Evolutionary conservation across 1,139 yeast genomes (phyloP).

Genomic region (Arxiozyma slooffiae): DNA sequence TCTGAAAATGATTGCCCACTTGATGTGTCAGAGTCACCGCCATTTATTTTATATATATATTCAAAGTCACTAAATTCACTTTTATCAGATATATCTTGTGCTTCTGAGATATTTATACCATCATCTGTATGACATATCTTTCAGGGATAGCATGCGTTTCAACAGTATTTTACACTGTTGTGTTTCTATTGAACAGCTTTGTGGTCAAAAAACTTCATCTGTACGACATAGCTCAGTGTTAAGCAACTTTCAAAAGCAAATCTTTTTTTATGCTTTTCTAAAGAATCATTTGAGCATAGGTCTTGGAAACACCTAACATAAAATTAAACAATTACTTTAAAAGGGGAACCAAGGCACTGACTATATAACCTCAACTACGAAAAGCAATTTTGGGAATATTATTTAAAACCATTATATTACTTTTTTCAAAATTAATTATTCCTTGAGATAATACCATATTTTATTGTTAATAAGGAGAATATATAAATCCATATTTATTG

Average conservation of each 20-base stretch:
- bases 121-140: slow-evolving; percentile 43
- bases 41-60: slow-evolving; percentile 11
- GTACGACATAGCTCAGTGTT: not conserved
- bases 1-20: slow-evolving; percentile 13
- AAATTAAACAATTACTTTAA: slow-evolving; percentile 14
- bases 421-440: slow-evolving; percentile 16
- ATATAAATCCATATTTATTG: slow-evolving; percentile 20
- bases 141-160: slow-evolving; percentile 71
- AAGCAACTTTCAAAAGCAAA: slow-evolving; percentile 10
- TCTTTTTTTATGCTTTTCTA: slow-evolving; percentile 20
- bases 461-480: slow-evolving; percentile 14
- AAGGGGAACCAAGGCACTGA: slow-evolving; percentile 13
- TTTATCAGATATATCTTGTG: slow-evolving; percentile 21
- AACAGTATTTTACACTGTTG: slow-evolving; percentile 43
- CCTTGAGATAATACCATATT: slow-evolving; percentile 13
- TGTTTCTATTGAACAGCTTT: slow-evolving; percentile 12
- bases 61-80: slow-evolving; percentile 16
- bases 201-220: not conserved
- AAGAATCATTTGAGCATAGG: slow-evolving; percentile 13
- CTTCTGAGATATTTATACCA: slow-evolving; percentile 23
- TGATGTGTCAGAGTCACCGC: slow-evolving; percentile 16
- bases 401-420: slow-evolving; percentile 25
- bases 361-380: slow-evolving; percentile 8
- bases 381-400: slow-evolving; percentile 17
- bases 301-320: slow-evolving; percentile 15